These are phyloP conservation scores for Penicillium sp. DNA, from an alignment of 2,329 filamentous ascomycete genomes.

Conservation along the genomic window DNA sequence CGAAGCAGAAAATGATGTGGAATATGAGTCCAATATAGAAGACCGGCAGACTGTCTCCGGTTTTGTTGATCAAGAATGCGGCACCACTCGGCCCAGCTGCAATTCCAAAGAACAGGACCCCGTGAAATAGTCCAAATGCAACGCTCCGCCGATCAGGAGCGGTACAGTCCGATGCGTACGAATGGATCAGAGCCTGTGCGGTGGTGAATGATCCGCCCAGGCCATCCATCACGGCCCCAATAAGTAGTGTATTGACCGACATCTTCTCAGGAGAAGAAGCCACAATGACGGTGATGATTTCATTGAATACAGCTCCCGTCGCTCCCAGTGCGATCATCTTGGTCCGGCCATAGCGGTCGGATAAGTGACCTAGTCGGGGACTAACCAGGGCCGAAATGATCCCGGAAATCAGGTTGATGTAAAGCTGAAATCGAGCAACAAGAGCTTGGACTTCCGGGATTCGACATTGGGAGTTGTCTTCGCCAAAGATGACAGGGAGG, in stretches of 20 bases:
- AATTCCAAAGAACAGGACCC: constrained; percentile 82
- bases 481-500: constrained; percentile 63
- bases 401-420: constrained; percentile 70
- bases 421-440: constrained; percentile 74
- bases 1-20: constrained; percentile 70
- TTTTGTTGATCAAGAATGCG: constrained; percentile 73
- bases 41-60: constrained; percentile 70
- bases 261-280: constrained; percentile 70
- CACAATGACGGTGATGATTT: constrained; percentile 74
- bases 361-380: constrained; percentile 78
- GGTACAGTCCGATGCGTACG: constrained; percentile 88
- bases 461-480: constrained; percentile 74
- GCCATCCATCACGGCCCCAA: constrained; percentile 77
- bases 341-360: constrained; percentile 80
- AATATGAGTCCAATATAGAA: constrained; percentile 78
- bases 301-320: constrained; percentile 68
- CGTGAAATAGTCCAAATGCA: constrained; percentile 85
- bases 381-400: constrained; percentile 75
- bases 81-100: constrained; percentile 80
- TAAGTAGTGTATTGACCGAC: constrained; percentile 73
- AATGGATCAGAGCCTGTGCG: constrained; percentile 72
- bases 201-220: constrained; percentile 85
- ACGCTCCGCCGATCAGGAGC: constrained; percentile 74
- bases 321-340: constrained; percentile 70
- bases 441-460: constrained; percentile 73